These are phyloP conservation scores for Aspergillus alliaceus DNA, from an alignment of 2,329 filamentous ascomycete genomes.

Conservation along the genomic window DNA sequence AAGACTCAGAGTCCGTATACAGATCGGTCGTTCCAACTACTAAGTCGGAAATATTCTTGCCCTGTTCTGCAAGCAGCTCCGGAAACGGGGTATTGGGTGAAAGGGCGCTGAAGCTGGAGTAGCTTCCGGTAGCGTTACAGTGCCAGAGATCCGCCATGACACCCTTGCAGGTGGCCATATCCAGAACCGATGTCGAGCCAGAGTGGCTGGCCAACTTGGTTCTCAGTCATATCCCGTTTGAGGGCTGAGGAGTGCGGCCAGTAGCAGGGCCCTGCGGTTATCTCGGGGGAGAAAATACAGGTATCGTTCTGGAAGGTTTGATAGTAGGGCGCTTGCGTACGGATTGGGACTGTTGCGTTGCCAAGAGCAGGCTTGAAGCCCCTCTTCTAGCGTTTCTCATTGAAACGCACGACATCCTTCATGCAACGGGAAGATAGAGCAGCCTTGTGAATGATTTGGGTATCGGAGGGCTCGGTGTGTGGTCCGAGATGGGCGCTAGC, in stretches of 20 bases:
- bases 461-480: neutral
- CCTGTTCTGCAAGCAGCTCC: conserved; percentile 24
- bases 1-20: conserved; percentile 35
- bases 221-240: conserved; percentile 41
- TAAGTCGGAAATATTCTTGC: conserved; percentile 28
- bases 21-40: conserved; percentile 14
- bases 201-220: conserved; percentile 37
- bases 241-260: conserved; percentile 36
- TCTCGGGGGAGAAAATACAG: conserved; percentile 41
- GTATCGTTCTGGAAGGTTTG: conserved; percentile 21
- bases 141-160: conserved; percentile 45
- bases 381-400: neutral
- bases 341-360: neutral
- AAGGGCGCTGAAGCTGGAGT: conserved; percentile 27
- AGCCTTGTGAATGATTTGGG: neutral
- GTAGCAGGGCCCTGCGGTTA: conserved; percentile 39
- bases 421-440: neutral
- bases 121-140: conserved; percentile 45
- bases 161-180: conserved; percentile 41
- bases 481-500: neutral
- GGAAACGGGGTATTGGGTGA: conserved; percentile 31
- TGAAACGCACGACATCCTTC: neutral
- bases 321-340: conserved; percentile 17
- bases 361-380: neutral
- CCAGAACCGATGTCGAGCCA: conserved; percentile 45